Conservation (phyloP, 2,329 filamentous ascomycete species). For the Alternaria metachromatica region DNA sequence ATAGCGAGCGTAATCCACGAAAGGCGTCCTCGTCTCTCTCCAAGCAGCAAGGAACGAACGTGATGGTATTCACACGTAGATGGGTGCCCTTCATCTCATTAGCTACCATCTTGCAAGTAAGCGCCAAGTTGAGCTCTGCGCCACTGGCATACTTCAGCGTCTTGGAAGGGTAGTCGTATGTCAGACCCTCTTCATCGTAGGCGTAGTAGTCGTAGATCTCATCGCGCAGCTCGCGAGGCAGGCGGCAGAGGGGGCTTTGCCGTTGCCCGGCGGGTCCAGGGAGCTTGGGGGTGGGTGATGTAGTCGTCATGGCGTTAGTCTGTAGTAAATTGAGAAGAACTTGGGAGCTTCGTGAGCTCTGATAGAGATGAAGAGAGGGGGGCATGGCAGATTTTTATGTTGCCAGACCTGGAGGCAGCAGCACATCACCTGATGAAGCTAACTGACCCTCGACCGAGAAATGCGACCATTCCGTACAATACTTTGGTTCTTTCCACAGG, state of each 20-base stretch:
- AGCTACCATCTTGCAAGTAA: neutral
- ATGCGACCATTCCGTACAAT: neutral
- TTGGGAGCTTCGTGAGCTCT: too few species aligned
- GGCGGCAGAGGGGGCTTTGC: too few species aligned
- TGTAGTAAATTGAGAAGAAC: too few species aligned
- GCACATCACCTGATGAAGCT: neutral
- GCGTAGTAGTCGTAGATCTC: neutral
- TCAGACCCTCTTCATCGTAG: neutral
- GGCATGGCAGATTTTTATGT: too few species aligned
- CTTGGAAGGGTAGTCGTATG: neutral
- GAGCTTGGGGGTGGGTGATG: too few species aligned
- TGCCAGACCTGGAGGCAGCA: too few species aligned
- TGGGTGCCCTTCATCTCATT: neutral
- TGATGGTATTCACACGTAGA: neutral
- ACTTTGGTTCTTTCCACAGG: neutral
- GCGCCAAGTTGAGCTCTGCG: fast-evolving
- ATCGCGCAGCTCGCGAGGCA: neutral
- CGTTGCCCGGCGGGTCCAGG: too few species aligned
- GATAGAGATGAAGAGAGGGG: too few species aligned
- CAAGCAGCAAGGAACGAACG: neutral
- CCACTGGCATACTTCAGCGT: neutral
- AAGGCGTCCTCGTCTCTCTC: neutral
- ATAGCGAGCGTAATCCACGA: fast-evolving
- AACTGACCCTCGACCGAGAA: neutral
- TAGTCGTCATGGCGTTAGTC: too few species aligned